Evolutionary conservation across 257 asterid species (phyloP).

Genomic region (Haberlea rhodopensis): DNA sequence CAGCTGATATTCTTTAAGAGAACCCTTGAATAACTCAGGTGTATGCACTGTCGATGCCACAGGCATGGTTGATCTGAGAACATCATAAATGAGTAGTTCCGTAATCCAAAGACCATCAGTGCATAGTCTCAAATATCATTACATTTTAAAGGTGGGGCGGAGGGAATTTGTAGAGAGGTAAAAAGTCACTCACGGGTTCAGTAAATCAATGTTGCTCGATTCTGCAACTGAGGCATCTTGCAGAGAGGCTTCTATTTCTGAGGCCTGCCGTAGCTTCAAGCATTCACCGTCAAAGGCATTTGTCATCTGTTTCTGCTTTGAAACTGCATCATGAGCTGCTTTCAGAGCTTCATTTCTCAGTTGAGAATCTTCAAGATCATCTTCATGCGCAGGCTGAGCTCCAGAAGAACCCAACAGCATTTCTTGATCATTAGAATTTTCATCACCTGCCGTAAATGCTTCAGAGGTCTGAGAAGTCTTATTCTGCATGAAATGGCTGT

Average conservation of each 20-base stretch:
- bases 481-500: conserved; percentile 99
- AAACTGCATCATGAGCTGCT: conserved; percentile 99
- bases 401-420: conserved; percentile 51
- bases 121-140: conserved; percentile 5
- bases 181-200: conserved; percentile 80
- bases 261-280: conserved; percentile 61
- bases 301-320: conserved; percentile 88
- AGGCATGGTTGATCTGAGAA: conserved; percentile 92
- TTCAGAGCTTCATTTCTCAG: conserved; percentile 89
- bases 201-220: conserved; percentile 76
- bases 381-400: conserved; percentile 58
- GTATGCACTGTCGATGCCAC: conserved; percentile 85
- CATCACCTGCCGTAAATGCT: conserved; percentile 47
- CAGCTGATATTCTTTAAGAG: conserved; percentile 89
- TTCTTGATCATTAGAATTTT: conserved; percentile 48
- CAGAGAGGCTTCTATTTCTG: conserved; percentile 56
- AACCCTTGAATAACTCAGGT: conserved; percentile 85
- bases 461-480: conserved; percentile 72
- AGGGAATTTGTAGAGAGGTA: neutral
- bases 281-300: conserved; percentile 86
- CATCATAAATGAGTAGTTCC: conserved; percentile 24
- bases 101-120: conserved; percentile 9
- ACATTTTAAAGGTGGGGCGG: neutral
- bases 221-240: conserved; percentile 67
- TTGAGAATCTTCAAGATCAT: conserved; percentile 92